Conservation (phyloP, 768 basidiomycete species). For the Coprinopsis cinerea region DNA sequence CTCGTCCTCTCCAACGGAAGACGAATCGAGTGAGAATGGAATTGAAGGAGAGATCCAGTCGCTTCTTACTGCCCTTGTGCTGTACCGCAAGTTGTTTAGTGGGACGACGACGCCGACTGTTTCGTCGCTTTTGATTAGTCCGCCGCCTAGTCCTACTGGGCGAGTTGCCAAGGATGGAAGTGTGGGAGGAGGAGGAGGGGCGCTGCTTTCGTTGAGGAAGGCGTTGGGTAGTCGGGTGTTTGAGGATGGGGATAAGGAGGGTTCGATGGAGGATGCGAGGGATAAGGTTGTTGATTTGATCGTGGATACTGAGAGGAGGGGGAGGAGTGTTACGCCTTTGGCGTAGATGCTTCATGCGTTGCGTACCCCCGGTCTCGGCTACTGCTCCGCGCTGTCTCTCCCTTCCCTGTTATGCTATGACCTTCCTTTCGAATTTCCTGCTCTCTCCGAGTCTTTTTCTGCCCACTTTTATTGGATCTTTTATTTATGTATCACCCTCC, state of each 20-base stretch:
- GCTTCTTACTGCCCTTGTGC: conserved; percentile 52
- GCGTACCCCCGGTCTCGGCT: too few relatives aligned
- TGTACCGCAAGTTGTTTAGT: conserved; percentile 59
- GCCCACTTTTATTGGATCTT: neutral
- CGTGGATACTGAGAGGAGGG: conserved; percentile 35
- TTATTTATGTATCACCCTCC: neutral
- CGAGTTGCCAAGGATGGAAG: neutral
- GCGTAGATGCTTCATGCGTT: neutral
- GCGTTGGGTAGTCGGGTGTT: conserved; percentile 47
- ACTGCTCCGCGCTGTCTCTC: too few relatives aligned
- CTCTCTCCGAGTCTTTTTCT: too few relatives aligned
- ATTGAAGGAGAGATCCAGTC: conserved; percentile 42
- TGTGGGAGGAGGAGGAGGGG: conserved; percentile 23
- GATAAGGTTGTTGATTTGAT: conserved; percentile 75
- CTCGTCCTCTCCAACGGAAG: conserved; percentile 21
- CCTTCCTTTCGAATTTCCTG: too few relatives aligned
- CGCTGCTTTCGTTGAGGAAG: conserved; percentile 40
- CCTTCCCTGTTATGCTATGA: too few relatives aligned
- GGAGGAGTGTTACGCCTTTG: conserved; percentile 1
- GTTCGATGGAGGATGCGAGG: conserved; percentile 61
- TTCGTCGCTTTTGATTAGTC: conserved; percentile 43
- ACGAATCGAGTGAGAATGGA: conserved; percentile 17
- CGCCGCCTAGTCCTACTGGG: conserved; percentile 51
- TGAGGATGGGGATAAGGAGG: conserved; percentile 24
- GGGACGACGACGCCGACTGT: conserved; percentile 16